Conservation (phyloP, 2,329 filamentous ascomycete genomes). For the Aspergillus tamarii region DNA sequence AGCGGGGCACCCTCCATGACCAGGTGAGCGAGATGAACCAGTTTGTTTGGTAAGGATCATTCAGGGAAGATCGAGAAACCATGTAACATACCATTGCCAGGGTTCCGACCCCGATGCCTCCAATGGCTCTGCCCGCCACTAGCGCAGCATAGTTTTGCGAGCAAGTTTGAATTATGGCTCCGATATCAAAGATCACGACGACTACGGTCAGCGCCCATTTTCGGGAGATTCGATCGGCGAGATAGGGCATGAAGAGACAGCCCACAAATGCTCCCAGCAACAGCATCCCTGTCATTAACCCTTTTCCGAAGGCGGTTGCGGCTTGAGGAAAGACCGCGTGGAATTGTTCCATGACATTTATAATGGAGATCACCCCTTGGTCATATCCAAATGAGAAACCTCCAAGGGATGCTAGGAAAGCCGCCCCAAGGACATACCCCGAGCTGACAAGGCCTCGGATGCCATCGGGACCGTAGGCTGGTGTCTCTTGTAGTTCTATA, state of each 20-base stretch:
- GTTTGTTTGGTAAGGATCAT: background rate
- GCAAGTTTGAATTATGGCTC: constrained; percentile 45
- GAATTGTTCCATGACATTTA: constrained; percentile 52
- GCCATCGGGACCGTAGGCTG: constrained; percentile 33
- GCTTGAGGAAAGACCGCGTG: constrained; percentile 41
- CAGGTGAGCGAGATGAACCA: background rate
- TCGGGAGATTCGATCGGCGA: constrained; percentile 43
- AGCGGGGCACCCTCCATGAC: constrained; percentile 29
- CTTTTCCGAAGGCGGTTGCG: constrained; percentile 39
- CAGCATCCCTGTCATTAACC: constrained; percentile 53
- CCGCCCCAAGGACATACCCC: constrained; percentile 46
- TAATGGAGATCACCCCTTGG: constrained; percentile 50
- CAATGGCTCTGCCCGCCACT: constrained; percentile 40
- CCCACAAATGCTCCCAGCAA: constrained; percentile 34
- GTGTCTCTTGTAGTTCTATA: background rate
- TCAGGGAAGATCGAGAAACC: background rate
- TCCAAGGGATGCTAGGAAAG: constrained; percentile 47
- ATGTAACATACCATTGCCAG: constrained; percentile 34
- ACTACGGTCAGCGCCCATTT: constrained; percentile 44
- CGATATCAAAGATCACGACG: constrained; percentile 45
- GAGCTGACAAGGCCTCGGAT: constrained; percentile 38
- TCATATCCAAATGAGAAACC: constrained; percentile 49
- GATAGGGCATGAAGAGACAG: constrained; percentile 44
- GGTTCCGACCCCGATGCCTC: constrained; percentile 42
- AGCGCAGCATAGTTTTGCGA: constrained; percentile 30